Evolutionary conservation across 1,139 yeast species (phyloP).

Genomic region (Yamadazyma dendronema): DNA sequence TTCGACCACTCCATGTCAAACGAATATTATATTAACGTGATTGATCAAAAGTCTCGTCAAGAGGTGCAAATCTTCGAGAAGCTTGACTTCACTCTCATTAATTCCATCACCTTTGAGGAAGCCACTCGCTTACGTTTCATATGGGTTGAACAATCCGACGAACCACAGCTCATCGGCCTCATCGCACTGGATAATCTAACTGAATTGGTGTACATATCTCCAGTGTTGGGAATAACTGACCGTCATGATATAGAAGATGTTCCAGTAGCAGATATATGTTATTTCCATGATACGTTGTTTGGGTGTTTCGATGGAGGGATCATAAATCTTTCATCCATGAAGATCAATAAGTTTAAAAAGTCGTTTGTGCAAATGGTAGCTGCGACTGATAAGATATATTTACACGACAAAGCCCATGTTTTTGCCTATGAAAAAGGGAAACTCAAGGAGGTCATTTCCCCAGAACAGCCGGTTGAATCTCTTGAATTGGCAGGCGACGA

Average conservation of each 20-base stretch:
- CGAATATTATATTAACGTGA: conserved; percentile 11
- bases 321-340: conserved; percentile 7
- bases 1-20: conserved; percentile 5
- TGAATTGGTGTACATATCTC: conserved; percentile 13
- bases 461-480: conserved; percentile 1
- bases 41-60: conserved; percentile 6
- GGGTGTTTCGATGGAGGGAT: conserved; percentile 17
- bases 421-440: conserved; percentile 4
- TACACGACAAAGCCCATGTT: conserved; percentile 4
- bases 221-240: conserved; percentile 14
- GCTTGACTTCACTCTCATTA: conserved; percentile 15
- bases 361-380: conserved; percentile 4
- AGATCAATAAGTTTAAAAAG: conserved; percentile 8
- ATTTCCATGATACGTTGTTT: conserved; percentile 10
- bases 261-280: conserved; percentile 12
- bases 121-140: conserved; percentile 3
- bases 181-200: not conserved
- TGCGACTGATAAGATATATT: conserved; percentile 5
- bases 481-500: conserved; percentile 5
- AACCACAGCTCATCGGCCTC: conserved; percentile 8
- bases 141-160: conserved; percentile 6
- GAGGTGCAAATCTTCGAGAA: conserved; percentile 15
- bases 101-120: conserved; percentile 8
- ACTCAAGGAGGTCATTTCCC: not conserved
- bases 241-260: conserved; percentile 7